Percentiles rank a stretch among this genome's conserved stretches.
These are phyloP conservation scores for Zasmidium citrigriseum DNA, from an alignment of 2,329 filamentous ascomycete species.

Conservation along the genomic window DNA sequence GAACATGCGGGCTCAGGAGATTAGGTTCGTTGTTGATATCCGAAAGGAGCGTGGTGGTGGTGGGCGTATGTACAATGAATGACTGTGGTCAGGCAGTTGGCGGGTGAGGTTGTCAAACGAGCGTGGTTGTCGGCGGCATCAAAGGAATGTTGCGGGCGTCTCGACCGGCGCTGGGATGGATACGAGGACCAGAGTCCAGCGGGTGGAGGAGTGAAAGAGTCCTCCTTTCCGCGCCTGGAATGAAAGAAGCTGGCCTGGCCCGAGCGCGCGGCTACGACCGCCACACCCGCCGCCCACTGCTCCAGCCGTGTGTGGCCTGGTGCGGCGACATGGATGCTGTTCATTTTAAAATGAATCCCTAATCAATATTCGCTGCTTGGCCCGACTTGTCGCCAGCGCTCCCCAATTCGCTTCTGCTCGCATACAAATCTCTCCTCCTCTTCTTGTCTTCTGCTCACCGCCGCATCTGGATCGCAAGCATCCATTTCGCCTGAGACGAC, in stretches of 20 bases:
- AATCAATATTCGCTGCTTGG: background rate
- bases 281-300: background rate
- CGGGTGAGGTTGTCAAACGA: background rate
- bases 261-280: background rate
- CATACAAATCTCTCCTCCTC: background rate
- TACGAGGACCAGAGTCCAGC: background rate
- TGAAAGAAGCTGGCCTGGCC: background rate
- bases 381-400: background rate
- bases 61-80: constrained; percentile 26
- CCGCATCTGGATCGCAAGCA: background rate
- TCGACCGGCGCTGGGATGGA: background rate
- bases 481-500: background rate
- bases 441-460: background rate
- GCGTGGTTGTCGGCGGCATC: background rate
- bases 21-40: constrained; percentile 3
- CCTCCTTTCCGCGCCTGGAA: constrained; percentile 3
- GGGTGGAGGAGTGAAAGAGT: background rate
- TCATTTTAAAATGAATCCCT: no score
- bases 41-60: background rate
- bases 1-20: constrained; percentile 16
- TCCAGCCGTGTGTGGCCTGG: background rate
- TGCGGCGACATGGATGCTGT: background rate
- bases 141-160: constrained; percentile 3
- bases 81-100: constrained; percentile 21
- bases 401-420: background rate